Evolutionary conservation across 1,139 yeast genomes (phyloP).

Genomic region (Scheffersomyces lignicola): DNA sequence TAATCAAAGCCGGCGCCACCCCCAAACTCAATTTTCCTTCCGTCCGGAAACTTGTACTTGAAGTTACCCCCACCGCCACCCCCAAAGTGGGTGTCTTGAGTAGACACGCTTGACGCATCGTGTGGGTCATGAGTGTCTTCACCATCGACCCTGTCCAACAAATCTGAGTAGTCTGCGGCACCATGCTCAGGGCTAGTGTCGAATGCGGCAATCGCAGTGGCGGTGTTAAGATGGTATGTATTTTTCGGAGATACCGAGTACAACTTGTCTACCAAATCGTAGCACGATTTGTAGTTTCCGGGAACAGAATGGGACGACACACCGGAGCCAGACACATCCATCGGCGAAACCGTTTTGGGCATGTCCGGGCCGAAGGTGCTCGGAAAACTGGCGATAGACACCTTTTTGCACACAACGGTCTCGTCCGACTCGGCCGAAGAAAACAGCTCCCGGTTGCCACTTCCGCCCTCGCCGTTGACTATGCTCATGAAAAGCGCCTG

Average conservation of each 20-base stretch:
- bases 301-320: slow-evolving; percentile 7
- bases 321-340: slow-evolving; percentile 7
- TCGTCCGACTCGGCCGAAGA: slow-evolving; percentile 12
- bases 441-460: slow-evolving; percentile 9
- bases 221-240: slow-evolving; percentile 35
- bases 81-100: slow-evolving; percentile 18
- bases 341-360: slow-evolving; percentile 6
- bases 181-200: too few species aligned
- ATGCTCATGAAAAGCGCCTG: slow-evolving; percentile 9
- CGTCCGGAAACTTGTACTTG: slow-evolving; percentile 23
- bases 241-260: slow-evolving; percentile 45
- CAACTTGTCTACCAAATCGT: slow-evolving; percentile 33
- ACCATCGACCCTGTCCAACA: not conserved
- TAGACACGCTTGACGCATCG: slow-evolving; percentile 8
- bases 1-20: slow-evolving; percentile 31
- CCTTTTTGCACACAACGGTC: slow-evolving; percentile 10
- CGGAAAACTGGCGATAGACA: slow-evolving; percentile 12
- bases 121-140: slow-evolving; percentile 1
- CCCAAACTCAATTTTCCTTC: slow-evolving; percentile 25
- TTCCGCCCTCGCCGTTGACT: not conserved
- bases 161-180: not conserved
- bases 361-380: slow-evolving; percentile 9
- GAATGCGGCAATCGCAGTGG: slow-evolving; percentile 29
- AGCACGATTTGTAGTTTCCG: slow-evolving; percentile 21
- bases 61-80: slow-evolving; percentile 32